Evolutionary conservation across 371 early-diverging fungal genomes (phyloP), one percentile per base, ranked within the genome.

Genomic region (Mucor sp.): DNA sequence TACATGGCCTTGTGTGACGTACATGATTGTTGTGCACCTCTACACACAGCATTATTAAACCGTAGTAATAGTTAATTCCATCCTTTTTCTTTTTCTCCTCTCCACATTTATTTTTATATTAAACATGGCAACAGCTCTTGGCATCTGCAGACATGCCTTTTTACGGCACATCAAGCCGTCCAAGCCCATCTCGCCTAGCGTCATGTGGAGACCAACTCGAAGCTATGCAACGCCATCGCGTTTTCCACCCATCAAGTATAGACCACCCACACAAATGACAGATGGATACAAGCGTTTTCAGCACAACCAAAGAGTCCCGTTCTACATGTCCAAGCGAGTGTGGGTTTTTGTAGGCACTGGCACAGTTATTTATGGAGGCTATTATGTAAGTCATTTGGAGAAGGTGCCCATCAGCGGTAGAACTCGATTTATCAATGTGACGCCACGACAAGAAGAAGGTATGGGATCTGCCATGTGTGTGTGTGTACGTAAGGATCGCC

Each of bases 371-470:
- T 79, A 73, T 74, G 87, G 88, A 21, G 83, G 82, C 0, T 89
- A 89, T 68, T 89, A 89, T 74, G 83, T 85, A 3, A 80, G 82
- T 17, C 90, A 89, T 61, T 68, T 89, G 30, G 90, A 89, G 61
- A 80, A 74, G 63, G 92, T 91, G 4, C 92, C 92, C 0, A 71
- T 91, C 63, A 87, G 82, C 30, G 87, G 85, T 0, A 70, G 90
- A 28, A 71, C 76, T n/a, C 75, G 91, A 1, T 90, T 90, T 67
- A 87, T 90, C 80, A 81, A 78, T 61, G 77, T 90, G 3, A 81
- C 87, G 0, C 76, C 79, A 2, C 58, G 71, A 15, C 87, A 87
- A 57, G 90, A 91, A 74, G 86, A 88, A 75, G 74, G 82, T 77
- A 48, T 35, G 33, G 32, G 32, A 25, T 15, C 1, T 30, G 6